phyloP scores from a whole-genome alignment of 768 basidiomycete genomes.

The Russula vinacea region DNA sequence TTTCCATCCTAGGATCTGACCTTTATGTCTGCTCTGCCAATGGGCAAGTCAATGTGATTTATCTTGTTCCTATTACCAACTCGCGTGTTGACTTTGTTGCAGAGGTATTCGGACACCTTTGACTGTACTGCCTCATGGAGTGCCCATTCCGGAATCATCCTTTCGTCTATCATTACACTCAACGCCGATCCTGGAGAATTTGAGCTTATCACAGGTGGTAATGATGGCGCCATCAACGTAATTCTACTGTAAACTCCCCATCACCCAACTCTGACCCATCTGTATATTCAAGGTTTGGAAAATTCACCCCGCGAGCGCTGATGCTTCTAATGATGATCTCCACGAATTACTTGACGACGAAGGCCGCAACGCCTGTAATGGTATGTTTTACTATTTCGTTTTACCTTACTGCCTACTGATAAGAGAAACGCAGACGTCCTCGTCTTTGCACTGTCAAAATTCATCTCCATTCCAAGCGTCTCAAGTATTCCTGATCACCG shows the following conservation, averaged over 20 bases:
- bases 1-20: slow-evolving; percentile 62
- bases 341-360: slow-evolving; percentile 19
- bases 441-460: slow-evolving; percentile 76
- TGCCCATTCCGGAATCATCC: slow-evolving; percentile 76
- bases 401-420: not conserved
- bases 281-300: slow-evolving; percentile 41
- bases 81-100: slow-evolving; percentile 9
- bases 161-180: slow-evolving; percentile 67
- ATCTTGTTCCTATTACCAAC: not conserved
- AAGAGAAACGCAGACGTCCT: slow-evolving; percentile 53
- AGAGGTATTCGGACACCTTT: slow-evolving; percentile 84
- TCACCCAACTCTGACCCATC: slow-evolving; percentile 5
- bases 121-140: slow-evolving; percentile 81
- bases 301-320: slow-evolving; percentile 31
- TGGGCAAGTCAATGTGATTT: slow-evolving; percentile 62
- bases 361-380: slow-evolving; percentile 14
- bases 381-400: slow-evolving; percentile 4
- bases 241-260: slow-evolving; percentile 11
- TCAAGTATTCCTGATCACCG: slow-evolving; percentile 62
- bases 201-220: slow-evolving; percentile 72
- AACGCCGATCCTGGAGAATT: slow-evolving; percentile 36
- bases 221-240: slow-evolving; percentile 83
- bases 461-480: slow-evolving; percentile 85
- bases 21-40: slow-evolving; percentile 51
- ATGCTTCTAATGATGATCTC: slow-evolving; percentile 8